Base-by-base conservation (phyloP, 192 early-diverging fungal species). In the Chytriomyces hyalinus region DNA sequence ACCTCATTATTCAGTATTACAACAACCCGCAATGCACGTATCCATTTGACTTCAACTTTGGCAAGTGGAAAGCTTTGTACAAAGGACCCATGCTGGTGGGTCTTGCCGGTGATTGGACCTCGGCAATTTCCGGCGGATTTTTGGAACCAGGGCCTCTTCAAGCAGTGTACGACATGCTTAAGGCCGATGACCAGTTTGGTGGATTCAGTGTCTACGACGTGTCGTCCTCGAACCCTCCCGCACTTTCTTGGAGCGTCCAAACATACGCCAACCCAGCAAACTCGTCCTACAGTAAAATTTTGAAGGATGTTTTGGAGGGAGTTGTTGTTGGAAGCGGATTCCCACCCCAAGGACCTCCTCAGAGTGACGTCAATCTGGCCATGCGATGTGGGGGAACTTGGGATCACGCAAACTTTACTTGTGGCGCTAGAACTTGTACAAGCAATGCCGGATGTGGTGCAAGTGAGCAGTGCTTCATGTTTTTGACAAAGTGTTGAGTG, bases 41-140 rank as follows among this genome's bases (percentile, higher is more conserved):
- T 51, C 73, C 73, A 15, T 75, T 75, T 28, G 73, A 57, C 9
- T 75, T 75, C 73, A 75, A 75, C 46, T 75, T 75, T 50, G 49
- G 51, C 22, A 49, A 20, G 22, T 75, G 73, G 73, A 75, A 24
- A 20, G 26, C 8, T 13, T 8, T 75, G 17, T 62, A n/a, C 49
- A 64, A 22, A 6, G 62, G 57, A 13, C 61, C 73, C 13, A 61
- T 75, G 64, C 46, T 66, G 28, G 44, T 75, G 47, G 73, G 73
- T 13, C 64, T 75, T 43, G 73, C 73, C 17, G 73, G 73, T 24
- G 73, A 75, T 64, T 10, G 6, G 11, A 75, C 73, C 10, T 75
- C 73, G 2, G 73, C 73, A 1, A 75, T 75, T 49, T 65, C 63
- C 6, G 73, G 73, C 17, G 73, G 73, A 22, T 75, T 75, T 49